Base-by-base conservation (phyloP, 257 asterid species). In the Mitragyna speciosa region DNA sequence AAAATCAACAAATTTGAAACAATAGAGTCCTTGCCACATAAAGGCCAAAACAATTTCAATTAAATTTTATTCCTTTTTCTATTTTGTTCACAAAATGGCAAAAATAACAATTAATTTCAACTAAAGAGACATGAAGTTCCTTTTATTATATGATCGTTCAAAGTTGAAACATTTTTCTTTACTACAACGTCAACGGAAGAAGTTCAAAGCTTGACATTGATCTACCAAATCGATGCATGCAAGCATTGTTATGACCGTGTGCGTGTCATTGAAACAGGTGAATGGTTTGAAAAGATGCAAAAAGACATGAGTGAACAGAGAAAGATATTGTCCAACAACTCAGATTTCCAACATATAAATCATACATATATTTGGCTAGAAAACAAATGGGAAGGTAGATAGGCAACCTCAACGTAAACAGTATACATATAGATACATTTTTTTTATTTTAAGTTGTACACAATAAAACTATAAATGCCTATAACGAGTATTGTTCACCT, bases 201-300 rank as follows among this genome's bases (percentile, higher is more conserved):
- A 16, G n/a, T 76, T 69, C 81, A 81, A 81, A 48, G 31, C 71
- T 43, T 45, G 79, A 33, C 79, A 24, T 76, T 41, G 58, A 11
- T 41, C n/a, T 30, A 61, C 39, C 61, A 76, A 76, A 63, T 10
- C 68, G 26, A 59, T 41, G 41, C 67, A 17, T 41, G 41, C 67
- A 17, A 1, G 31, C 79, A 33, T 78, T 81, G 19, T 70, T 70
- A 70, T n/a, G n/a, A n/a, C n/a, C n/a, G n/a, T n/a, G n/a, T n/a
- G n/a, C n/a, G n/a, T n/a, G 66, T 72, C 20, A 41, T 81, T 30
- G 52, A 81, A 78, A 69, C 20, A 75, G 45, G 54, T 39, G 31
- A 43, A 67, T 68, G 77, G 80, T 70, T 70, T 59, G 48, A 81
- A 76, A 76, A 70, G 78, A 63, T 77, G 58, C 72, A 72, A 82